These are phyloP conservation scores for Rhododendron kiyosumense DNA, from an alignment of 148 eudicot genomes.

Conservation along the genomic window DNA sequence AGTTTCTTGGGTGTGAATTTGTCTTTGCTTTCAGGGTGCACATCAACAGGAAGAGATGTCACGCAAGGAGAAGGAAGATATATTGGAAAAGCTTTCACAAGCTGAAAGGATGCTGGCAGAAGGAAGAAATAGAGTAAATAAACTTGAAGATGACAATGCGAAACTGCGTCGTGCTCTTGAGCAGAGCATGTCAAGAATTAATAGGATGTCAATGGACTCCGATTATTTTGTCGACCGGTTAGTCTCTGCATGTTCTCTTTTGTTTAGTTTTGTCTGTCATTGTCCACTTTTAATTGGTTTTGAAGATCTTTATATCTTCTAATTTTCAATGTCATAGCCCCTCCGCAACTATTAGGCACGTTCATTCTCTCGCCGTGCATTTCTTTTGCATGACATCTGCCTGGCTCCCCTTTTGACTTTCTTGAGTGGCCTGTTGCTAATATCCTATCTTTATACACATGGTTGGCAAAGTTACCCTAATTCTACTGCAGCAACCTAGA, in stretches of 20 bases:
- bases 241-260: constrained; percentile 7
- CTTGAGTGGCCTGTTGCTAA: not conserved
- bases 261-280: not conserved
- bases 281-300: not conserved
- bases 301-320: not conserved
- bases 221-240: constrained; percentile 96
- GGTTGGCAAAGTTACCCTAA: not conserved
- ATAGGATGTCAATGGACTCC: constrained; percentile 97
- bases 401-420: not conserved
- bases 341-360: not conserved
- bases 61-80: constrained; percentile 64
- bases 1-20: not conserved
- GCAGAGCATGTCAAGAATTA: constrained; percentile 97
- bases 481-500: not conserved
- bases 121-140: constrained; percentile 69
- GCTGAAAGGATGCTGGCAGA: constrained; percentile 54
- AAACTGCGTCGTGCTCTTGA: constrained; percentile 93
- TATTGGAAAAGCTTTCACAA: constrained; percentile 53
- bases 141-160: constrained; percentile 86
- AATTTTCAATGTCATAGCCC: not conserved
- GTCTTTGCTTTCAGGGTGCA: constrained; percentile 52
- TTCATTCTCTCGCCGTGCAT: not conserved
- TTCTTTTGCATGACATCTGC: not conserved
- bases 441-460: not conserved
- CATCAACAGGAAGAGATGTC: constrained; percentile 54